Base-by-base conservation (phyloP, 306 rosid species). In the Cicer cuneatum region DNA sequence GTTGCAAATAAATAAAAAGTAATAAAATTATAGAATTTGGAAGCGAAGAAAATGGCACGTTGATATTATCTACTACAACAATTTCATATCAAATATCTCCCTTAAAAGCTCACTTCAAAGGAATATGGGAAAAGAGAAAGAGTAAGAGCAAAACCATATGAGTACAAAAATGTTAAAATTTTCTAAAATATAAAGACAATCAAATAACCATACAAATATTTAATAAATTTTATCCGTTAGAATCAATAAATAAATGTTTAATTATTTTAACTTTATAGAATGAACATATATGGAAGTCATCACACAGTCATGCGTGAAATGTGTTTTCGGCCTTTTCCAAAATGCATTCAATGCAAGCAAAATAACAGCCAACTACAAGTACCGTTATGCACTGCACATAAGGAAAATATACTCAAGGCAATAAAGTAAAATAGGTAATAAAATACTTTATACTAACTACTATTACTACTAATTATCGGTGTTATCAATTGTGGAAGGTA, bases 371-470 rank as follows among this genome's bases (percentile, higher is more conserved):
- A 16, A 58, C 65, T 33, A 29, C 42, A 58, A 29, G 41, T 58
- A 13, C 14, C 38, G 1, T 10, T 19, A 1, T 14, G 8, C 8
- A 6, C 62, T 56, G 38, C 62, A 10, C 13, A n/a, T 21, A 24
- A 56, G 62, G 63, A 57, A 57, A 57, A 57, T 19, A 57, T 57
- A 57, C 63, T 56, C 63, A 2, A 57, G 40, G 14, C 38, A 57
- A 57, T 57, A 57, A 57, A 21, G 38, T 57, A 57, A 57, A 57
- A 24, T 57, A 57, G 63, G 63, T 57, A 57, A 57, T 5, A 57
- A 57, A 57, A 57, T 29, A 57, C 8, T 21, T 4, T 38, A 57
- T 57, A 57, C 15, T 24, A 57, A 57, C 15, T 24, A 57, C 14
- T 6, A 57, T 21, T 57, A 57, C 63, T 57, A 57, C 40, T 4